These are phyloP conservation scores for Blastocystis sp. DNA, from an alignment of 352 stramenopile species.

Conservation along the genomic window DNA sequence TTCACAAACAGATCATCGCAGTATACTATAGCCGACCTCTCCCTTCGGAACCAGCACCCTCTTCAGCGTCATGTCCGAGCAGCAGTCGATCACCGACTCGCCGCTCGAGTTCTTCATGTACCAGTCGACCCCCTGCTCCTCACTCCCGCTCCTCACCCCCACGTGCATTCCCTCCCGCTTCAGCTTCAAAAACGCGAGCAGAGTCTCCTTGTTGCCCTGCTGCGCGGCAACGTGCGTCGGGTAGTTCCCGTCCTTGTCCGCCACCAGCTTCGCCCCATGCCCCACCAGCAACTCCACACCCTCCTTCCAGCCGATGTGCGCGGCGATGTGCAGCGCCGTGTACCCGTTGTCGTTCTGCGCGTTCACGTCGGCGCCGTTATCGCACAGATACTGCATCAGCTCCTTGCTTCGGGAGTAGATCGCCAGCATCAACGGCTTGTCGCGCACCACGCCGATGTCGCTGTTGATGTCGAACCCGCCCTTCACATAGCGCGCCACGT, in stretches of 20 bases:
- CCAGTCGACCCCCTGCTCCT: constrained; percentile 22
- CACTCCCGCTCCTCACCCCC: background rate
- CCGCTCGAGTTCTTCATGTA: constrained; percentile 28
- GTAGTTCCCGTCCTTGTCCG: constrained; percentile 50
- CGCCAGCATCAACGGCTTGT: constrained; percentile 46
- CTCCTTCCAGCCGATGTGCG: constrained; percentile 34
- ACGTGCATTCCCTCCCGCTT: constrained; percentile 3
- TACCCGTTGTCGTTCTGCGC: constrained; percentile 46
- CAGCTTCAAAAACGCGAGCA: constrained; percentile 10
- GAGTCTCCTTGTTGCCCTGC: background rate
- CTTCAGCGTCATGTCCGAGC: constrained; percentile 27
- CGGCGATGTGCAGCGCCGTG: constrained; percentile 37
- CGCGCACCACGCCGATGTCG: constrained; percentile 39
- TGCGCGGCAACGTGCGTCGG: constrained; percentile 46
- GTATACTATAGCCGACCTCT: constrained; percentile 20
- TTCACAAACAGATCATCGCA: constrained; percentile 49
- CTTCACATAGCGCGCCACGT: constrained; percentile 30
- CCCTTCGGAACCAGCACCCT: constrained; percentile 52
- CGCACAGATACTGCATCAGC: constrained; percentile 40
- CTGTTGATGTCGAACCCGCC: constrained; percentile 51
- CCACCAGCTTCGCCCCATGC: background rate
- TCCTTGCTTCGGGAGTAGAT: constrained; percentile 6
- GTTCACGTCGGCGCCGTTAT: constrained; percentile 40
- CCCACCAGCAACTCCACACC: background rate
- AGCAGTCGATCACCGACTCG: constrained; percentile 45